phyloP scores from a whole-genome alignment of 768 basidiomycete genomes.

The Collybia sp. region DNA sequence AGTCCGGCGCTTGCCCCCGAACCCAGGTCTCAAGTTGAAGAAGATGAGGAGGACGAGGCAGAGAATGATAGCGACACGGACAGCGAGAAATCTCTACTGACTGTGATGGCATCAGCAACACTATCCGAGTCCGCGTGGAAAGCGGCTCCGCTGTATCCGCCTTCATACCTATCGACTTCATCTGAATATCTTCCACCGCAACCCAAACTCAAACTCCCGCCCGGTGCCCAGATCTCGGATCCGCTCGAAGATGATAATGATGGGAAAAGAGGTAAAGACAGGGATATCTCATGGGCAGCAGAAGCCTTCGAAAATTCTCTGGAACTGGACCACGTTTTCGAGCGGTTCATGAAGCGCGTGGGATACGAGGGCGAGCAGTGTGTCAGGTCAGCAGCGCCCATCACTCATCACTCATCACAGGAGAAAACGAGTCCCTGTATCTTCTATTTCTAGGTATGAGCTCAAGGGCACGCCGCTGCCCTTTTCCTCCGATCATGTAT shows the following conservation, averaged over 20 bases:
- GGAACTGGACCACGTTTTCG: conserved; percentile 80
- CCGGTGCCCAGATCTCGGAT: conserved; percentile 39
- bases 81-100: conserved; percentile 41
- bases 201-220: conserved; percentile 40
- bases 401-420: not conserved
- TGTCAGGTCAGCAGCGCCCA: conserved; percentile 57
- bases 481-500: conserved; percentile 75
- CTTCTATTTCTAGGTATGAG: conserved; percentile 61
- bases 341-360: conserved; percentile 74
- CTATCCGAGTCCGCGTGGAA: conserved; percentile 64
- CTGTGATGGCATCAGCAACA: conserved; percentile 51
- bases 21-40: conserved; percentile 13
- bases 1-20: conserved; percentile 10
- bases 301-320: conserved; percentile 83
- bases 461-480: conserved; percentile 81
- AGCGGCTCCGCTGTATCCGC: conserved; percentile 57
- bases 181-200: conserved; percentile 68
- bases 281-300: conserved; percentile 52
- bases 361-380: conserved; percentile 77
- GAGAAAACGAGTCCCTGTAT: not conserved
- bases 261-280: conserved; percentile 27
- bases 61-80: conserved; percentile 27
- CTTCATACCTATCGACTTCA: conserved; percentile 70
- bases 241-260: conserved; percentile 23
- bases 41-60: conserved; percentile 8